Evolutionary conservation across 805 yeast species (phyloP).

Genomic region (Cyberlindnera maclurae): DNA sequence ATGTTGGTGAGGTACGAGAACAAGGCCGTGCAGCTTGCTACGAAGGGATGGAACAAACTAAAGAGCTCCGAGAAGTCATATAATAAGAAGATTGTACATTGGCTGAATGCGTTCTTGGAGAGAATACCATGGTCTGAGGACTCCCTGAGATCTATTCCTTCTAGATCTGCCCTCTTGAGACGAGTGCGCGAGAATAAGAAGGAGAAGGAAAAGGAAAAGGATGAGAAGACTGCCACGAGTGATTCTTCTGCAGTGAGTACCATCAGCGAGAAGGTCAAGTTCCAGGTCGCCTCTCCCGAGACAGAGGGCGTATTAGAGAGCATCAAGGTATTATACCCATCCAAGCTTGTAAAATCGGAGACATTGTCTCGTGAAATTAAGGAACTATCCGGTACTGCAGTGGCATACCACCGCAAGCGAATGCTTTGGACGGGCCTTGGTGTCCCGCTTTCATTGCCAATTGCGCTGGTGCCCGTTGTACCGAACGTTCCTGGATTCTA

Average conservation of each 20-base stretch:
- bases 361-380: conserved; percentile 33
- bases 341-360: conserved; percentile 24
- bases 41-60: conserved; percentile 57
- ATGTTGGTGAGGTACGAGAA: conserved; percentile 33
- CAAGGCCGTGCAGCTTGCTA: conserved; percentile 42
- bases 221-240: not conserved
- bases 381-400: conserved; percentile 36
- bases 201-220: conserved; percentile 9
- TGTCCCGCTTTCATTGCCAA: conserved; percentile 73
- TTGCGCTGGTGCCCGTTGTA: conserved; percentile 74
- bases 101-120: conserved; percentile 46
- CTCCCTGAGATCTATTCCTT: conserved; percentile 70
- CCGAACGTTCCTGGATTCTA: conserved; percentile 94
- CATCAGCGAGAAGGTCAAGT: not conserved
- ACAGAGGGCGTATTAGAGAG: conserved; percentile 17
- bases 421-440: conserved; percentile 47
- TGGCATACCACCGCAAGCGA: conserved; percentile 47
- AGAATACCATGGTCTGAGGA: conserved; percentile 77
- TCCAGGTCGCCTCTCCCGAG: conserved; percentile 10
- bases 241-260: no score
- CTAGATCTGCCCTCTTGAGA: conserved; percentile 45
- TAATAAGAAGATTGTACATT: conserved; percentile 52
- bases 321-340: conserved; percentile 49
- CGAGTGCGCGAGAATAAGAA: conserved; percentile 24
- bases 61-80: conserved; percentile 44